Evolutionary conservation across 2,329 filamentous ascomycete species (phyloP).

Genomic region (Monosporascus sp.): DNA sequence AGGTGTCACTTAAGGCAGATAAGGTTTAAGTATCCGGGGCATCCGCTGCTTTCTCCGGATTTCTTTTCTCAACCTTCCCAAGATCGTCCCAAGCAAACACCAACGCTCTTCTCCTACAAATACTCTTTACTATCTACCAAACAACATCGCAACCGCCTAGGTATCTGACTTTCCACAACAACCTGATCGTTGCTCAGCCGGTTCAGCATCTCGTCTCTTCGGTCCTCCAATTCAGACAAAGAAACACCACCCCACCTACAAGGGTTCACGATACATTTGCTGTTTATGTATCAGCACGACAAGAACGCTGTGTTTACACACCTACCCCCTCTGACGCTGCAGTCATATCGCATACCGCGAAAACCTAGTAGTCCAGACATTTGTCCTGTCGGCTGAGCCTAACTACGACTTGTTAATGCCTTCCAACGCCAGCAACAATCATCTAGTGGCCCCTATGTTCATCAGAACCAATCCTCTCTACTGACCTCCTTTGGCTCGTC

Average conservation of each 20-base stretch:
- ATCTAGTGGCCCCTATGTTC: constrained; percentile 51
- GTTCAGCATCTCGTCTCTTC: constrained; percentile 8
- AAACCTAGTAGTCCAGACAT: constrained; percentile 88
- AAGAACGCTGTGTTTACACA: constrained; percentile 85
- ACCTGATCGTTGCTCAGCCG: constrained; percentile 11
- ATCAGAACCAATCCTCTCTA: constrained; percentile 48
- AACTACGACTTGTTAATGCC: constrained; percentile 46
- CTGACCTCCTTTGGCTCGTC: constrained; percentile 43
- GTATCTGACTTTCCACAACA: not conserved
- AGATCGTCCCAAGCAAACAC: not conserved
- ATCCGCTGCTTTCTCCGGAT: not conserved
- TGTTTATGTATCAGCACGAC: constrained; percentile 99
- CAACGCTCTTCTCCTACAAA: not conserved
- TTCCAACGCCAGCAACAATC: constrained; percentile 44
- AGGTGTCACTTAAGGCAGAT: not conserved
- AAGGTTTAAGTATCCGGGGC: not conserved
- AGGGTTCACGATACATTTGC: constrained; percentile 36
- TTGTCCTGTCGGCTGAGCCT: constrained; percentile 84
- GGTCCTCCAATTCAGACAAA: constrained; percentile 6
- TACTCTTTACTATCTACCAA: not conserved
- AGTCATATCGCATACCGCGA: constrained; percentile 92
- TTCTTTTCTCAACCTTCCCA: not conserved
- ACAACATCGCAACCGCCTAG: not conserved
- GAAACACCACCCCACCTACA: constrained; percentile 22
- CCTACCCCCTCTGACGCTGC: constrained; percentile 91